Evolutionary conservation across 345 rosid species (phyloP), one percentile per base, ranked within the genome.

Genomic region (Clarkia xantiana): DNA sequence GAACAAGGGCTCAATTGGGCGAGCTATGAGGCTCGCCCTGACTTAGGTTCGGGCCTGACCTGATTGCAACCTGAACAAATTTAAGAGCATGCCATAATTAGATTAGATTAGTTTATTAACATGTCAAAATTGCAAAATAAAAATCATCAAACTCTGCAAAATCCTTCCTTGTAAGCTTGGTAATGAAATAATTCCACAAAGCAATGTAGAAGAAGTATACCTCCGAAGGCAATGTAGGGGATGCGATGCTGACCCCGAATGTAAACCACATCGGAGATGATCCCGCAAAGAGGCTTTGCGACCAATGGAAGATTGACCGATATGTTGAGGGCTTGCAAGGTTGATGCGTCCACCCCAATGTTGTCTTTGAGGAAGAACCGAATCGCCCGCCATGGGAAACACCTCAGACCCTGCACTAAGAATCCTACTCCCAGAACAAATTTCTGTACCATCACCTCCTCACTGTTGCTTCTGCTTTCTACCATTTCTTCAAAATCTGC

Each of bases 161-260:
- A n/a, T n/a, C n/a, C n/a, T n/a, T n/a, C n/a, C 3, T 16, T 1
- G 17, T 10, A 14, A 16, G 19, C 12, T 16, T 9, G 4, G 3
- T 1, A 16, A 45, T 14, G 25, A 9, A 2, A 18, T 14, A 10
- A 19, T n/a, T 22, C 5, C 5, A 6, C 9, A 14, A 6, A 19
- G 25, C 3, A n/a, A 2, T 22, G 40, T 2, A 17, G 9, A 52
- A 43, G 11, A 52, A 45, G n/a, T 15, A 14, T 40, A 89, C 97
- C 94, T 14, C 98, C 98, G 43, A 90, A 23, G 16, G 96, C 98
- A 59, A 90, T 77, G 65, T 90, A 90, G 10, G 98, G 98, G 66
- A 86, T 39, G 36, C 97, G 93, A 49, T 79, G 96, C 66, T 90
- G 89, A 66, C 82, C 86, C 23, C 58, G 62, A 62, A 83, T 51